Evolutionary conservation across 2,329 filamentous ascomycete genomes (phyloP).

Genomic region (Fusarium sulawesiense): DNA sequence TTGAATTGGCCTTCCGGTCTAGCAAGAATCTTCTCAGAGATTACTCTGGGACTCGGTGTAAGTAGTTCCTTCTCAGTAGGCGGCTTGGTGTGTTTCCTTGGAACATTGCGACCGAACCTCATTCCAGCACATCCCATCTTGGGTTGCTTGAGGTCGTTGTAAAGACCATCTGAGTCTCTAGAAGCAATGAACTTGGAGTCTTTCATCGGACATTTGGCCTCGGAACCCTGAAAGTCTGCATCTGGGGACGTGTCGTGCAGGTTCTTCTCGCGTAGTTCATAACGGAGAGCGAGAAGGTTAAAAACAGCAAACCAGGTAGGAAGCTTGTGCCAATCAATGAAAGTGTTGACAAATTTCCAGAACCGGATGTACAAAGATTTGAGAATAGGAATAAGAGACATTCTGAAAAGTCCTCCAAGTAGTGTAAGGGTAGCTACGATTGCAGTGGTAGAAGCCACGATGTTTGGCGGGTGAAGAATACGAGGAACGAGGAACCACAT

Average conservation of each 20-base stretch:
- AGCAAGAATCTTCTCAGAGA: constrained; percentile 21
- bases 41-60: constrained; percentile 3
- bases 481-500: not conserved
- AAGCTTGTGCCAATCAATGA: constrained; percentile 26
- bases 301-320: constrained; percentile 27
- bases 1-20: constrained; percentile 27
- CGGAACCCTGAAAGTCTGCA: constrained; percentile 8
- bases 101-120: constrained; percentile 31
- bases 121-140: constrained; percentile 26
- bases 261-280: constrained; percentile 29
- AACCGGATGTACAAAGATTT: constrained; percentile 20
- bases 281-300: constrained; percentile 28
- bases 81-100: not conserved
- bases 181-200: constrained; percentile 23
- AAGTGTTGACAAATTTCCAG: constrained; percentile 15
- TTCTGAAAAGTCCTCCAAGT: not conserved
- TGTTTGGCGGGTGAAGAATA: not conserved
- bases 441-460: not conserved
- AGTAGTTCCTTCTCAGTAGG: constrained; percentile 12
- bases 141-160: constrained; percentile 17
- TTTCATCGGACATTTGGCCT: constrained; percentile 3
- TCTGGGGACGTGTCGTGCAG: constrained; percentile 23
- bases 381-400: not conserved
- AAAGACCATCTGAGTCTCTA: constrained; percentile 14
- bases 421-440: not conserved